Base-by-base conservation (phyloP, 164 flowering plant genomes). In the Liriodendron chinense region DNA sequence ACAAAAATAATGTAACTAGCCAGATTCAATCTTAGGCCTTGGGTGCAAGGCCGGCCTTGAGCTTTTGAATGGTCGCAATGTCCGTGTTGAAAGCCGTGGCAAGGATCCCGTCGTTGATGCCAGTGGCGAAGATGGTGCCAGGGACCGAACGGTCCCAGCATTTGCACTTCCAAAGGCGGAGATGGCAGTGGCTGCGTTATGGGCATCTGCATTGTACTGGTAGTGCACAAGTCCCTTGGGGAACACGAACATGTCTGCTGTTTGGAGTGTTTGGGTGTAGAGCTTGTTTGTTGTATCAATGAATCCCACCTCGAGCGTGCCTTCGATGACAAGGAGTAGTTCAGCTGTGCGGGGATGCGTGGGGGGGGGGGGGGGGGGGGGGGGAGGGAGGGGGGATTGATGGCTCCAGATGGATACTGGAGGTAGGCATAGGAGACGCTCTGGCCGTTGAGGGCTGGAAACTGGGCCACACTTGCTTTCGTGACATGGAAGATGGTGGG, bases 311-410 rank as follows among this genome's bases (percentile, higher is more conserved):
- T 79, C 77, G 5, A 82, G 65, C 43, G 48, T 24, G 9, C 84
- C 80, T 0, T 74, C 65, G 0, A 82, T 18, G 3, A 77, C 47
- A 16, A 82, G 65, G 7, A 79, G 70, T 26, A 82, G 84, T 78
- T 83, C 87, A 4, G 87, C 74, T 0, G 85, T 53, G 9, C 85
- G 78, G 0, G 85, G 84, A 56, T 83, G 87, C 16, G 80, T 75
- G 75, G 83, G 84, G 20, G 78, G 81, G n/a, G n/a, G n/a, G n/a
- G n/a, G n/a, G n/a, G n/a, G n/a, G 83, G 84, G 20, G 78, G 81
- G 75, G 83, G 84, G 20, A 76, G 81, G 75, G 83, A 82, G 20
- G 78, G 81, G 0, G 85, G 83, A 68, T 84, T 80, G 47, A 80
- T 62, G 3, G 62, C 1, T 5, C 75, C 78, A 0, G 74, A 65